Evolutionary conservation across 495 filamentous ascomycete species (phyloP), one percentile per base, ranked within the genome.

Genomic region (Pseudomonodictys pantanalensis): DNA sequence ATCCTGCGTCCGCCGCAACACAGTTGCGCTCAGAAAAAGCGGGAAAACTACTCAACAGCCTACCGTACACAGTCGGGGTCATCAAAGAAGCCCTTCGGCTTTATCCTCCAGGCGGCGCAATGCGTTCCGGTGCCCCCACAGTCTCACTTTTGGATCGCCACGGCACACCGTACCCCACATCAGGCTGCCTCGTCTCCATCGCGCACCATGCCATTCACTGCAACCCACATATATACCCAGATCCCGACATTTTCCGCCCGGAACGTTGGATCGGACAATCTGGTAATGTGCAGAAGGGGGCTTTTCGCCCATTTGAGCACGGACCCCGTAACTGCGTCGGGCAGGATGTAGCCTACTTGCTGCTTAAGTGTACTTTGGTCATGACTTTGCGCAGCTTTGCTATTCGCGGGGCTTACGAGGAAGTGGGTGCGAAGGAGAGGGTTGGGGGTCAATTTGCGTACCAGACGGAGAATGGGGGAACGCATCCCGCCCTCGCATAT

Each of bases 261-360:
- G 39, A 56, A 24, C 22, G 53, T n/a, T 56, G 23, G 24, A 7
- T 56, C 4, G 39, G 3, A 2, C 22, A 20, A 2, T 10, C 23
- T 10, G 69, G 72, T 15, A 55, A 77, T 48, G 70, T 68, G 55
- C 28, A 60, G 6, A 78, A 79, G 18, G 38, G 42, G 10, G 53
- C 39, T 5, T 56, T 33, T 22, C 22, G 53, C 2, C 53, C 38
- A 11, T 56, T 56, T 33, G 53, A 47, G 29, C 23, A 72, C 11
- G 80, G 80, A 1, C 75, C 79, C 7, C 58, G 50, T 8, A 42
- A 39, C 25, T 53, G 50, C 23, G 28, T 53, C 24, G 45, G 50
- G 35, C 22, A 9, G 79, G 15, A 72, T 71, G 17, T 83, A 79
- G 60, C 76, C 82, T 23, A 79, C 80, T 0, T 75, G 81, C 65